Base-by-base conservation (phyloP, 1,284 basidiomycete genomes). In the Irpex sp. region DNA sequence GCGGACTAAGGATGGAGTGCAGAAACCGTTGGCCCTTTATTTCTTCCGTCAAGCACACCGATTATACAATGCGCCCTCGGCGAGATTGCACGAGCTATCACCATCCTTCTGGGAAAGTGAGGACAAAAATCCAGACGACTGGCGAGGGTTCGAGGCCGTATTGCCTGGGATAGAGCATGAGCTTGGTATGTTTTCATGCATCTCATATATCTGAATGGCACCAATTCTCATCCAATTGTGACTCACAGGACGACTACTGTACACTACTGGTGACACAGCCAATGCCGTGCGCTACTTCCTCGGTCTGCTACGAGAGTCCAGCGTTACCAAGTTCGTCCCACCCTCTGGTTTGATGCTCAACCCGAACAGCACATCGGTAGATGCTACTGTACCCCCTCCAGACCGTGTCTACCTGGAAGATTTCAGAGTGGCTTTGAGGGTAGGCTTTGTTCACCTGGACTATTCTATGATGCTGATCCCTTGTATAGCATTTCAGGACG, bases 11-110 rank as follows among this genome's bases (percentile, higher is more conserved):
- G 51, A 56, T 11, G 36, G 11, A 36, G 21, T 11, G 35, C 68
- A 93, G 91, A 93, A 91, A 89, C 87, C 90, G 1, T 72, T 93
- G 58, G 92, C 92, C 0, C 88, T 91, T 81, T 84, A 89, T 70
- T 90, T 93, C 69, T 80, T 93, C 43, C 84, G 86, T 7, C 83
- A 80, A 70, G 87, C 90, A 13, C 86, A 87, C 64, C 81, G 81
- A 17, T 74, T 91, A 33, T 90, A 86, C 70, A 78, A 75, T 36
- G 68, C 74, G 11, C 78, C 75, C 37, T 79, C 82, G 0, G 70
- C 74, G 43, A 90, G 89, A 68, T 55, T 19, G 53, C 11, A 55
- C 13, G 74, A 75, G 19, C 71, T 93, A 11, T 93, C 92, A 0
- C 89, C 89, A 1, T 88, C 87, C 13, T 92, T 92, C 72, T 92